phyloP scores from a whole-genome alignment of 495 filamentous ascomycete genomes.

The Eremomyces bilateralis region DNA sequence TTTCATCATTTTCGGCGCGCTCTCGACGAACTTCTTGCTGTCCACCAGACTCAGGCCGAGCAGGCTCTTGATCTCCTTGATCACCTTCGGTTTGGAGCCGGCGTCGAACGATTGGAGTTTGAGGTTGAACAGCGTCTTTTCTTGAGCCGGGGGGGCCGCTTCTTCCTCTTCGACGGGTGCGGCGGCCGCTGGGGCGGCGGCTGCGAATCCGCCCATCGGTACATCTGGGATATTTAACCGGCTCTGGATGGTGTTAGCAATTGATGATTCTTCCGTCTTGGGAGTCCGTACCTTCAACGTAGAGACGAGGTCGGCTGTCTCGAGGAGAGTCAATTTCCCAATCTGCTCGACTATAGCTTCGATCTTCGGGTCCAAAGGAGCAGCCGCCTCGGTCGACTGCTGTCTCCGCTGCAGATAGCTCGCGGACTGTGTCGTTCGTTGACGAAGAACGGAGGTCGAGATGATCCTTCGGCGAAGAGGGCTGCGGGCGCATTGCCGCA shows the following conservation, averaged over 20 bases:
- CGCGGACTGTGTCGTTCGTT: too few species aligned
- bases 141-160: constrained; percentile 53
- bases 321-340: constrained; percentile 85
- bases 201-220: constrained; percentile 72
- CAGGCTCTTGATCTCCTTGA: constrained; percentile 97
- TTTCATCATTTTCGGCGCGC: constrained; percentile 93
- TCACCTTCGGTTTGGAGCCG: constrained; percentile 83
- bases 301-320: constrained; percentile 88
- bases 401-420: constrained; percentile 24
- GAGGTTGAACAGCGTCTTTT: constrained; percentile 95
- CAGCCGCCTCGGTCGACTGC: constrained; percentile 46
- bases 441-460: too few species aligned
- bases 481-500: constrained; percentile 33
- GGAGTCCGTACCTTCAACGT: constrained; percentile 51
- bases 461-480: not conserved
- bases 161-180: constrained; percentile 65
- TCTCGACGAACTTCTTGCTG: constrained; percentile 99
- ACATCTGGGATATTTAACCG: constrained; percentile 96
- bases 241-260: constrained; percentile 30
- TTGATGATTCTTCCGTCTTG: not conserved
- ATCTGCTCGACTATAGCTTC: constrained; percentile 88
- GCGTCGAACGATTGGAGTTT: constrained; percentile 82
- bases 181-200: constrained; percentile 40
- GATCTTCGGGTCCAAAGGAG: constrained; percentile 60
- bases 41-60: constrained; percentile 90